A percentile compares a stretch with the other conserved stretches of the same genome.
Conservation (phyloP, 805 yeast genomes). For the Myxozyma geophila region DNA sequence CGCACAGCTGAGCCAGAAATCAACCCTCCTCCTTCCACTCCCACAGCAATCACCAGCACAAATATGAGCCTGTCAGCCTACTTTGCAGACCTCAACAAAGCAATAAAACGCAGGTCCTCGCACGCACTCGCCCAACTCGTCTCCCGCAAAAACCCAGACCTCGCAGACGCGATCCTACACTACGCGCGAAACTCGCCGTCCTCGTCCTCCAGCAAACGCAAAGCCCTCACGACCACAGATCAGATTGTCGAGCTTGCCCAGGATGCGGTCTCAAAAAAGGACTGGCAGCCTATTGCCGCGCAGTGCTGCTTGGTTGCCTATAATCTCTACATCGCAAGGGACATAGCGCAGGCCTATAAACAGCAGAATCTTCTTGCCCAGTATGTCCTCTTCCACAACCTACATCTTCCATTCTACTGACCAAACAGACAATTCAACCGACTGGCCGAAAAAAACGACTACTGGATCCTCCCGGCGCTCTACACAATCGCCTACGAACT, state of each 20-base stretch:
- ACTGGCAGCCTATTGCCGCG: slow-evolving; percentile 36
- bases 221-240: not conserved
- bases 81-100: not conserved
- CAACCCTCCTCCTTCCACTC: too few relatives aligned
- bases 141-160: not conserved
- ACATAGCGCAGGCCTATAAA: slow-evolving; percentile 39
- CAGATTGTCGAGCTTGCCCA: slow-evolving; percentile 2
- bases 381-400: too few relatives aligned
- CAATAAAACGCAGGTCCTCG: not conserved
- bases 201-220: not conserved
- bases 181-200: not conserved
- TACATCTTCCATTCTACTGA: not conserved
- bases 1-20: not conserved
- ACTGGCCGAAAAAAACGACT: slow-evolving; percentile 29
- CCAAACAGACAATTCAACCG: slow-evolving; percentile 26
- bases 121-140: slow-evolving; percentile 2
- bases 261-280: not conserved
- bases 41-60: too few relatives aligned
- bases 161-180: not conserved
- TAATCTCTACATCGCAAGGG: slow-evolving; percentile 26
- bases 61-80: not conserved
- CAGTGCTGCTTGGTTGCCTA: slow-evolving; percentile 40
- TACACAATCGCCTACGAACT: slow-evolving; percentile 41
- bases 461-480: slow-evolving; percentile 38
- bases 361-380: slow-evolving; percentile 41